Base-by-base conservation (phyloP, 2,329 filamentous ascomycete genomes). In the Monilinia fructigena region DNA sequence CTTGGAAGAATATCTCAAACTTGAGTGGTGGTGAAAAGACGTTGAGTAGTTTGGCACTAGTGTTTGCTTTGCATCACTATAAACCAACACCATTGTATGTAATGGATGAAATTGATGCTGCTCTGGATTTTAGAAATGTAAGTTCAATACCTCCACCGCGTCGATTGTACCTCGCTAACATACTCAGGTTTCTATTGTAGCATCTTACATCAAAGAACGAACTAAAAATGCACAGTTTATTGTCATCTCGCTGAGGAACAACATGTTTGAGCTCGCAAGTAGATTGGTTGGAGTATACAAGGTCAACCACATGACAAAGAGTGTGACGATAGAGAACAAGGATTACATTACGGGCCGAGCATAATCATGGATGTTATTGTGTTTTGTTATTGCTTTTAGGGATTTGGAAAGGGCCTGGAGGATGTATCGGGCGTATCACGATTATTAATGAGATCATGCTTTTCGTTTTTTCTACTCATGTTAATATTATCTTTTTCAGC, bases 191-290 rank as follows among this genome's bases (percentile, higher is more conserved):
- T 97, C 93, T 1, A 99, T 99, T 75, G 95, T 99, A 55, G 95
- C 95, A 67, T 95, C 93, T 74, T 99, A 99, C 78, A 99, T 99
- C 84, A 98, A 97, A 81, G 95, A 99, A 81, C 86, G 95, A 65
- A 99, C 95, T 68, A 98, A 97, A 84, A 99, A 99, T 79, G 96
- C 95, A 1, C 95, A 99, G 77, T 99, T 99, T 78, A 95, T 99
- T 73, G 95, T 99, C 75, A 99, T 99, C 76, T 97, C 93, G 20
- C 83, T 99, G 74, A 85, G 95, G 75, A 99, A 99, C 80, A 99
- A 99, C 82, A 99, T 99, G 95, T 99, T 99, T 79, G 95, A 99
- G 82, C 87, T 99, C 70, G 94, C 96, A n/a, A 88, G 92, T 67
- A 86, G 96, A 66, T 85, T 99, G 68, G 93, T 99, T 18, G 96